These are phyloP conservation scores for Paulownia fortunei DNA, from an alignment of 257 asterid genomes.

Conservation along the genomic window DNA sequence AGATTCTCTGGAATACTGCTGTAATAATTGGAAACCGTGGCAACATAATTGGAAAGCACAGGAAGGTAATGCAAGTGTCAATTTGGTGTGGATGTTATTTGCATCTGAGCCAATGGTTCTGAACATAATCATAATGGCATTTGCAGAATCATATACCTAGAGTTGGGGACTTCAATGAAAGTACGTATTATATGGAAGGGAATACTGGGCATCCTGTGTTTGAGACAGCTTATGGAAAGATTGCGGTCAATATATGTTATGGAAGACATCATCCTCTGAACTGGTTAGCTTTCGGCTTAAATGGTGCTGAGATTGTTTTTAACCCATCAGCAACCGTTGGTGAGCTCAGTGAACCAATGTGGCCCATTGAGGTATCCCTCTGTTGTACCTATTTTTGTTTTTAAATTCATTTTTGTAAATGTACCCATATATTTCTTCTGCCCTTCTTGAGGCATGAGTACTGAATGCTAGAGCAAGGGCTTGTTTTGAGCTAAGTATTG, in stretches of 20 bases:
- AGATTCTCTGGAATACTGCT: conserved; percentile 88
- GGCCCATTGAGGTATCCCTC: conserved; percentile 90
- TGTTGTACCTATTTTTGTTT: neutral
- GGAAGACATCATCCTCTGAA: conserved; percentile 98
- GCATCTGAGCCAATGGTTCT: neutral
- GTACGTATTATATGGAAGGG: conserved; percentile 98
- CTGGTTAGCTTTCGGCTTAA: conserved; percentile 95
- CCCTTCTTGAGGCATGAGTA: neutral
- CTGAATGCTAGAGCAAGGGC: neutral
- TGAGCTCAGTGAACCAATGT: conserved; percentile 99
- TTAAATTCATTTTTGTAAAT: neutral
- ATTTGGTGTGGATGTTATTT: neutral
- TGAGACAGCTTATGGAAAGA: conserved; percentile 88
- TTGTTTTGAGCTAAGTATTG: neutral
- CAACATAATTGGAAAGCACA: conserved; percentile 89
- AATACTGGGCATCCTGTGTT: conserved; percentile 97
- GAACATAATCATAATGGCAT: conserved; percentile 19
- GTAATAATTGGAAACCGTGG: conserved; percentile 93
- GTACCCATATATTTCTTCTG: neutral
- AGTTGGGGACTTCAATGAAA: conserved; percentile 97
- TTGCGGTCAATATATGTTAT: conserved; percentile 92
- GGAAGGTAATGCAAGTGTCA: conserved; percentile 66
- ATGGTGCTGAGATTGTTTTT: conserved; percentile 94
- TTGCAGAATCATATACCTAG: conserved; percentile 96
- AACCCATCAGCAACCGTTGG: conserved; percentile 99